Evolutionary conservation across 2,329 filamentous ascomycete species (phyloP), one percentile per base, ranked within the genome.

Genomic region (Claviceps digitariae): DNA sequence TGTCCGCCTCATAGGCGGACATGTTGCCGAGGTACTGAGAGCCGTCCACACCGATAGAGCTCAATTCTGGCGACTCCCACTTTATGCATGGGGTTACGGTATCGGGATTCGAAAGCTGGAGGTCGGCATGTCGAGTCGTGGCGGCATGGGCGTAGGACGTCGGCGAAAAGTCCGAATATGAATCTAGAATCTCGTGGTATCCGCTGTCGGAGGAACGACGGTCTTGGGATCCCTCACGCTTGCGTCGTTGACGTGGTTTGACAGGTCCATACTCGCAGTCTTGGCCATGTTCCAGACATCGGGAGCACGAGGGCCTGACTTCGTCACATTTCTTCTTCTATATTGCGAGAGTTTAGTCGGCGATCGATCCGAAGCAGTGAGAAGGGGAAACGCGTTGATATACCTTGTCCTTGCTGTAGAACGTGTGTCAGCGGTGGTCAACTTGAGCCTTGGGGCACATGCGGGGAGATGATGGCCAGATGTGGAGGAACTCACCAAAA

Each of bases 291-390:
- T 79, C 76, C 44, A 65, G 59, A 62, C 76, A 79, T 43, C 76
- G 74, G 23, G 71, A 67, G 59, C 76, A 79, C 47, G 68, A 66
- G 2, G 76, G 76, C 8, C 75, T 72, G 36, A 63, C 66, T 62
- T 79, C 76, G 59, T 79, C 74, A 59, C 76, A 79, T 65, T 79
- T 79, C 63, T 80, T 80, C 63, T 80, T 79, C 76, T 79, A 55
- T 57, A 31, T 9, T 29, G 29, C 29, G 9, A 44, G 9, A 44
- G 12, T 29, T 52, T 23, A 47, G 52, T 23, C 21, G 21, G 41
- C 12, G 23, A 38, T 50, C 5, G 23, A n/a, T 5, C 44, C 23
- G 9, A 29, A 17, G 44, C 23, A n/a, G 25, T 10, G 15, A 10
- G 21, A 29, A 29, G 15, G 44, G 3, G 10, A 25, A 4, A 17